Evolutionary conservation across 768 basidiomycete species (phyloP).

Genomic region (Mycena alexandri): DNA sequence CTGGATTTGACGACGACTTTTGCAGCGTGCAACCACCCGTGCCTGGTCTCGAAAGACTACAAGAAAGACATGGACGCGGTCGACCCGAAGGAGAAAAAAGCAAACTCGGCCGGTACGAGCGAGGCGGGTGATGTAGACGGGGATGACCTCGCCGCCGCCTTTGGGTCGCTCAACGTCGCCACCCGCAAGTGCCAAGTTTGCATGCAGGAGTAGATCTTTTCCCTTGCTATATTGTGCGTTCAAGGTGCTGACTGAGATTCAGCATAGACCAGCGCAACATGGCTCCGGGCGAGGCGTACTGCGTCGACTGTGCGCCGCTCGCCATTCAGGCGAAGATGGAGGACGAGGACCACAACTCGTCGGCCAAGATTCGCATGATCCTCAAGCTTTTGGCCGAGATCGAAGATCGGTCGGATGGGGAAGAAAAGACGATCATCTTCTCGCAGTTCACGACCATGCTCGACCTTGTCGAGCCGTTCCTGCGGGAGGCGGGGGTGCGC

Average conservation of each 20-base stretch:
- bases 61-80: slow-evolving; percentile 81
- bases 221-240: slow-evolving; percentile 1
- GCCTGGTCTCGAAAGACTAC: slow-evolving; percentile 83
- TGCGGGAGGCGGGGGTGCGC: slow-evolving; percentile 73
- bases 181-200: slow-evolving; percentile 85
- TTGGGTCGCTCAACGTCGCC: slow-evolving; percentile 75
- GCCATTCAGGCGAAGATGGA: slow-evolving; percentile 61
- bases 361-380: slow-evolving; percentile 90
- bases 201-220: slow-evolving; percentile 68
- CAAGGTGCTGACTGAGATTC: slow-evolving; percentile 21
- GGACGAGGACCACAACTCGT: slow-evolving; percentile 72
- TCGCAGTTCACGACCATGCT: slow-evolving; percentile 94
- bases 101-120: slow-evolving; percentile 49
- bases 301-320: slow-evolving; percentile 69
- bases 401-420: slow-evolving; percentile 63
- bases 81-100: slow-evolving; percentile 66
- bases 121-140: slow-evolving; percentile 66
- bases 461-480: slow-evolving; percentile 87
- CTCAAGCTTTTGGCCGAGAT: slow-evolving; percentile 78
- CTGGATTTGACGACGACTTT: slow-evolving; percentile 2
- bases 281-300: slow-evolving; percentile 61
- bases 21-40: slow-evolving; percentile 91
- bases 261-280: slow-evolving; percentile 56
- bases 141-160: slow-evolving; percentile 82
- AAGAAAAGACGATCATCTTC: slow-evolving; percentile 96